Percentiles rank a stretch among this genome's conserved stretches.
Evolutionary conservation across 768 basidiomycete species (phyloP).

Genomic region (Phanerochaete sordida): DNA sequence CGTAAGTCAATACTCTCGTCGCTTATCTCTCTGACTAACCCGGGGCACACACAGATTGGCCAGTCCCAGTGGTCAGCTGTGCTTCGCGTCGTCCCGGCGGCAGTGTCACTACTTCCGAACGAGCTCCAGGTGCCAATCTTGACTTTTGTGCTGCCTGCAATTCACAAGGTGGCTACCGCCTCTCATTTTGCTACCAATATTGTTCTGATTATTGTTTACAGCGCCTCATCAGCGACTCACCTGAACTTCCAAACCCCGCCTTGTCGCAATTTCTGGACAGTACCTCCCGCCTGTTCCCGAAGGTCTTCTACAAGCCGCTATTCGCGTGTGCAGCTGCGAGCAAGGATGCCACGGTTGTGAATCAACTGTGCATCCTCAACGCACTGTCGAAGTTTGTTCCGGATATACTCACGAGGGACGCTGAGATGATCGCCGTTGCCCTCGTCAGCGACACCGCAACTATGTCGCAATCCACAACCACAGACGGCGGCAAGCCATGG

Average conservation of each 20-base stretch:
- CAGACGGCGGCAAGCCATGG: slow-evolving; percentile 31
- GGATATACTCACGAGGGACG: slow-evolving; percentile 64
- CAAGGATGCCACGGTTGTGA: slow-evolving; percentile 56
- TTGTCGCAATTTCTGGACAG: slow-evolving; percentile 50
- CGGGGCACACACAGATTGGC: slow-evolving; percentile 27
- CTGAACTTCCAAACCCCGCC: slow-evolving; percentile 40
- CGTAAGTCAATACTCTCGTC: slow-evolving; percentile 28
- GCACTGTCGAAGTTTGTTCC: slow-evolving; percentile 51
- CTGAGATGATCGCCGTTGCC: slow-evolving; percentile 73
- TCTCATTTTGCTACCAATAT: background rate
- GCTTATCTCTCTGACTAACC: background rate
- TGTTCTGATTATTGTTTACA: slow-evolving; percentile 24
- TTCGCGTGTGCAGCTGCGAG: slow-evolving; percentile 65
- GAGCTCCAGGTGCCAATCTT: slow-evolving; percentile 35
- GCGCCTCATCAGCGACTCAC: slow-evolving; percentile 55
- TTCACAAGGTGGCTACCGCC: slow-evolving; percentile 1
- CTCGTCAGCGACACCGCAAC: slow-evolving; percentile 48
- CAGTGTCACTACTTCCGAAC: slow-evolving; percentile 44
- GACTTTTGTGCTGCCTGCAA: background rate
- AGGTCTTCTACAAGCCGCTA: slow-evolving; percentile 67
- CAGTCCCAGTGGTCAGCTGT: slow-evolving; percentile 41
- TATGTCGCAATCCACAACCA: slow-evolving; percentile 16
- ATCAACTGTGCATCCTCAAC: slow-evolving; percentile 53
- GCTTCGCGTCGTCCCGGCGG: slow-evolving; percentile 35
- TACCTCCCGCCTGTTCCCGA: slow-evolving; percentile 51